These are phyloP conservation scores for Hyaloscypha hepaticicola DNA, from an alignment of 495 filamentous ascomycete species.

Conservation along the genomic window DNA sequence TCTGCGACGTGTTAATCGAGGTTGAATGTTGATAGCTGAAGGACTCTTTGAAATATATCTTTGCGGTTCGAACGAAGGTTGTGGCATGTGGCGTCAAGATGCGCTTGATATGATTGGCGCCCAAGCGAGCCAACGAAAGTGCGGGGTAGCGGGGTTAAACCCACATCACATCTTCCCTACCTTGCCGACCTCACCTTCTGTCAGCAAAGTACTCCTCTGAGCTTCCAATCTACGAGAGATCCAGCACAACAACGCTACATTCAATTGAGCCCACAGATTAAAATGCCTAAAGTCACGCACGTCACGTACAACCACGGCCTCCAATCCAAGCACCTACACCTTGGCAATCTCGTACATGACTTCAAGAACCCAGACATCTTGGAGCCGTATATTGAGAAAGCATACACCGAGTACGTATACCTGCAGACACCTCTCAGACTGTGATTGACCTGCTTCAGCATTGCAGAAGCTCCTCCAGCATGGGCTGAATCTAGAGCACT, in stretches of 20 bases:
- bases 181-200: neutral
- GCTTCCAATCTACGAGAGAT: neutral
- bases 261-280: neutral
- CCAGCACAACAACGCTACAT: neutral
- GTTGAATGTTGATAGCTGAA: too few relatives aligned
- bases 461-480: slow-evolving; percentile 16
- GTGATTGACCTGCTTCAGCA: slow-evolving; percentile 9
- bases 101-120: neutral
- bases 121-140: neutral
- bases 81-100: too few relatives aligned
- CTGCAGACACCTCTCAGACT: neutral
- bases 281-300: slow-evolving; percentile 16
- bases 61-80: neutral
- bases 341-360: slow-evolving; percentile 27
- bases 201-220: neutral
- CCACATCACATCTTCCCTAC: neutral
- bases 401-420: slow-evolving; percentile 23
- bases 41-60: neutral
- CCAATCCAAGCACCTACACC: slow-evolving; percentile 23
- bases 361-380: slow-evolving; percentile 13
- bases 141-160: neutral
- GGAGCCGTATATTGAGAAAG: slow-evolving; percentile 23
- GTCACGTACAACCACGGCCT: slow-evolving; percentile 24
- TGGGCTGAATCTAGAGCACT: slow-evolving; percentile 18
- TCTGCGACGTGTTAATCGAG: too few relatives aligned